These are phyloP conservation scores for Globisporangium yorkense DNA, from an alignment of 352 stramenopile genomes.

Conservation along the genomic window DNA sequence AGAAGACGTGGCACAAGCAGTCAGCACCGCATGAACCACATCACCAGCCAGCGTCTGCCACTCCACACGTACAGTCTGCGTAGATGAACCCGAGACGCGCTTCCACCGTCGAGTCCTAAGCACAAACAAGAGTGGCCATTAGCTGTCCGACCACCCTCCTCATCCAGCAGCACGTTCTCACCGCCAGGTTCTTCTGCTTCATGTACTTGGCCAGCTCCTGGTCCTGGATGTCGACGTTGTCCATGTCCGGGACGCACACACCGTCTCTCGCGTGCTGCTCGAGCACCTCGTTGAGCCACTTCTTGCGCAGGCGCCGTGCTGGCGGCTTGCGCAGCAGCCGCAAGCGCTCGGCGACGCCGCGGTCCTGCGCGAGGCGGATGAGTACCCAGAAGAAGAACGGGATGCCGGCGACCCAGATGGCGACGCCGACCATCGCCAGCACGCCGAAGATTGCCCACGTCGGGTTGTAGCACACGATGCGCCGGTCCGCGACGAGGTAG, in stretches of 20 bases:
- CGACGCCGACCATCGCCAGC: conserved; percentile 43
- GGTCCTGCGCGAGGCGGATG: conserved; percentile 60
- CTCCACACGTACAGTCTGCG: conserved; percentile 44
- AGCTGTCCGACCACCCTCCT: background rate
- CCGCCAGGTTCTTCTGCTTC: conserved; percentile 64
- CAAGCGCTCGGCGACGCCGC: conserved; percentile 41
- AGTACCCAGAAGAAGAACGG: conserved; percentile 74
- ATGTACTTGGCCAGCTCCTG: conserved; percentile 71
- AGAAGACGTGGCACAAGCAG: background rate
- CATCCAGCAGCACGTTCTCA: conserved; percentile 9
- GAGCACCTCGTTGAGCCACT: conserved; percentile 60
- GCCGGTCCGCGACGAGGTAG: conserved; percentile 61
- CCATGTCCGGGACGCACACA: conserved; percentile 47
- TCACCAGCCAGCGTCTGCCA: too few species aligned
- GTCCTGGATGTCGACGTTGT: conserved; percentile 49
- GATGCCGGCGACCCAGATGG: conserved; percentile 69
- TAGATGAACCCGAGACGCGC: conserved; percentile 74
- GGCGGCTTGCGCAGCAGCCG: conserved; percentile 38
- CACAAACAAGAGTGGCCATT: background rate
- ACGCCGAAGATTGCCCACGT: conserved; percentile 61
- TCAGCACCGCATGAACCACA: background rate
- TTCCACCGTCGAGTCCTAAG: conserved; percentile 60
- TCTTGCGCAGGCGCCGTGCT: conserved; percentile 31
- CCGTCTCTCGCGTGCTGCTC: conserved; percentile 38
- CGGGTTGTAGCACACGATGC: conserved; percentile 64